Percentiles rank a stretch among this genome's conserved stretches.
Conservation (phyloP, 2,329 filamentous ascomycete species). For the Penicillium sp. region DNA sequence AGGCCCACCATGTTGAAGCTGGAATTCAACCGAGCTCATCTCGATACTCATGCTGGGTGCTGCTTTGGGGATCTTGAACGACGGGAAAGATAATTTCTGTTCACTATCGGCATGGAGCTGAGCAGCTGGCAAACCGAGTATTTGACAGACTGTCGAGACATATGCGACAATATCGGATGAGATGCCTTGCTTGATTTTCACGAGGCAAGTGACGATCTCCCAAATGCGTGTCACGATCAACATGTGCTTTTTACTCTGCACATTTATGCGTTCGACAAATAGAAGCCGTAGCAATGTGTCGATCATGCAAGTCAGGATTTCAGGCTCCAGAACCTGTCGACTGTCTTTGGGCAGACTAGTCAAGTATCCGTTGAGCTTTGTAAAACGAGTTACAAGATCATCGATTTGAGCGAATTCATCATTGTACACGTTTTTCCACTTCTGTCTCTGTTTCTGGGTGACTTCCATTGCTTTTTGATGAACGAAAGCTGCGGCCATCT, state of each 20-base stretch:
- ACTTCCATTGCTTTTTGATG: conserved; percentile 8
- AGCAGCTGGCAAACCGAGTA: conserved; percentile 34
- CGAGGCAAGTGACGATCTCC: conserved; percentile 6
- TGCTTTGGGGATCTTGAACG: conserved; percentile 14
- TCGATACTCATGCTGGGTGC: conserved; percentile 34
- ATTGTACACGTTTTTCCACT: conserved; percentile 7
- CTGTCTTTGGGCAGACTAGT: conserved; percentile 39
- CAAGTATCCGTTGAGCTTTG: conserved; percentile 53
- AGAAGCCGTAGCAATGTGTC: conserved; percentile 23
- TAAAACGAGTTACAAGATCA: conserved; percentile 43
- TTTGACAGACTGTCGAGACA: conserved; percentile 33
- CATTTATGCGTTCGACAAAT: conserved; percentile 12
- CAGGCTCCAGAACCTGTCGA: conserved; percentile 44
- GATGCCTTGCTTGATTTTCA: conserved; percentile 36
- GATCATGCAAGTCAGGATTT: conserved; percentile 41
- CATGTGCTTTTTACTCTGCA: conserved; percentile 40
- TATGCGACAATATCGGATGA: conserved; percentile 44
- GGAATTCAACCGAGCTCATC: conserved; percentile 58
- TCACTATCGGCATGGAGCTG: conserved; percentile 15
- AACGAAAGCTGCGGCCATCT: conserved; percentile 4
- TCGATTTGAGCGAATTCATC: conserved; percentile 2
- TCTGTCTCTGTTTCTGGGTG: conserved; percentile 7
- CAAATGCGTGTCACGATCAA: conserved; percentile 34
- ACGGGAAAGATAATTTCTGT: conserved; percentile 24
- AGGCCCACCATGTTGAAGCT: conserved; percentile 67